Evolutionary conservation across 1,139 yeast species (phyloP), one percentile per base, ranked within the genome.

Genomic region (Kazachstania sp.): DNA sequence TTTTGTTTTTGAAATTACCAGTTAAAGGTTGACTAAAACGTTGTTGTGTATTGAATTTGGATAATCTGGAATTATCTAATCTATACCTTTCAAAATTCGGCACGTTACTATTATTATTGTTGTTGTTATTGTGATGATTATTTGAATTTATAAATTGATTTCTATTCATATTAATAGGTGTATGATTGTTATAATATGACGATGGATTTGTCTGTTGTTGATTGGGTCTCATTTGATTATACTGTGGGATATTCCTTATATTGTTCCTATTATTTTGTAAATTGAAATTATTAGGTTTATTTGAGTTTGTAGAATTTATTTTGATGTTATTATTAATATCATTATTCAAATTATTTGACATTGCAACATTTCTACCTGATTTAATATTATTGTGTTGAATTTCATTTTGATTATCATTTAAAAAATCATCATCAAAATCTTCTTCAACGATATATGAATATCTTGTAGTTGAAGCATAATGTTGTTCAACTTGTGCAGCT

Each of bases 361-460:
- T 32, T n/a, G 3, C 16, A 32, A 32, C 18, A 32, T 32, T 16
- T 11, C 36, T 32, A 15, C 19, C 19, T 15, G 4, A 8, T 15
- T 32, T 32, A 3, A 19, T 32, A 7, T 7, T 32, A 32, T 32
- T 32, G 18, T 4, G 6, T 32, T 32, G 36, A 32, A 15, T 32
- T 9, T 6, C 36, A 32, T 15, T 32, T 19, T n/a, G 9, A 18
- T 18, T 35, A 12, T 12, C 20, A 19, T 19, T 37, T 13, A 28
- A 19, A 29, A 11, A 23, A 19, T 18, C 41, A 11, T 23, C 40
- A 26, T 29, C 20, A 8, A 18, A 36, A 36, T 55, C 65, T 46
- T 61, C 66, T 45, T 61, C 65, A 6, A 58, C 66, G 16, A 63
- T 48, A 42, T 62, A 63, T 2, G 67, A 63, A 45, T 57, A 63